Conservation (phyloP, 106 monocot species). For the Gastrodia elata region DNA sequence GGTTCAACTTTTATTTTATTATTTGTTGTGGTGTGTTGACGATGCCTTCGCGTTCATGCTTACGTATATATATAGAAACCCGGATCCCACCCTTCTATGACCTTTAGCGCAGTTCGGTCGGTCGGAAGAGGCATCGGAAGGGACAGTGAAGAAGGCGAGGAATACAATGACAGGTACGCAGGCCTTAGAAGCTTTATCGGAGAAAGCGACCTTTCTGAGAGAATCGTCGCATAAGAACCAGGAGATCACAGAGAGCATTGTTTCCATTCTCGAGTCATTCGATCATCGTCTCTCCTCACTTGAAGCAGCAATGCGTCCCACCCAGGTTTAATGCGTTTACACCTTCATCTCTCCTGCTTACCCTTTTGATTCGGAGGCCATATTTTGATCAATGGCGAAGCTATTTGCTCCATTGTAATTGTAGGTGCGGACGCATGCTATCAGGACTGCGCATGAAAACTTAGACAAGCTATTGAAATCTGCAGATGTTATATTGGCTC, state of each 20-base stretch:
- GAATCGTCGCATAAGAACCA: slow-evolving; percentile 31
- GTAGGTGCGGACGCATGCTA: slow-evolving; percentile 58
- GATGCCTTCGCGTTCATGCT: too few relatives aligned
- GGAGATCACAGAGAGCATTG: slow-evolving; percentile 32
- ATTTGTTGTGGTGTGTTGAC: too few relatives aligned
- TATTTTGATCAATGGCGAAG: background rate
- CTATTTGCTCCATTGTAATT: background rate
- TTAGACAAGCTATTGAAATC: slow-evolving; percentile 44
- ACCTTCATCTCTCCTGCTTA: background rate
- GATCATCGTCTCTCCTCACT: slow-evolving; percentile 61
- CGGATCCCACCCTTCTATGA: too few relatives aligned
- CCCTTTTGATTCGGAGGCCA: background rate
- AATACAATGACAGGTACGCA: slow-evolving; percentile 8
- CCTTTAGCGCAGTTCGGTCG: too few relatives aligned
- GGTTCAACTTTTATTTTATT: too few relatives aligned
- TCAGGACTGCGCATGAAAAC: slow-evolving; percentile 57
- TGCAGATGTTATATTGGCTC: slow-evolving; percentile 40
- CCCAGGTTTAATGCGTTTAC: slow-evolving; percentile 23
- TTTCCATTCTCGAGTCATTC: slow-evolving; percentile 47
- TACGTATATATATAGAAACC: too few relatives aligned
- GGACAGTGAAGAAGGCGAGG: background rate
- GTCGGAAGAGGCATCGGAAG: too few relatives aligned
- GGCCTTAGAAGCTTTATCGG: slow-evolving; percentile 22
- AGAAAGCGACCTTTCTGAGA: slow-evolving; percentile 33
- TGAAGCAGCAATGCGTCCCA: slow-evolving; percentile 62